A percentile compares a stretch with the other conserved stretches of the same genome.
phyloP scores from a whole-genome alignment of 495 filamentous ascomycete genomes.

The Copromyces sp. region DNA sequence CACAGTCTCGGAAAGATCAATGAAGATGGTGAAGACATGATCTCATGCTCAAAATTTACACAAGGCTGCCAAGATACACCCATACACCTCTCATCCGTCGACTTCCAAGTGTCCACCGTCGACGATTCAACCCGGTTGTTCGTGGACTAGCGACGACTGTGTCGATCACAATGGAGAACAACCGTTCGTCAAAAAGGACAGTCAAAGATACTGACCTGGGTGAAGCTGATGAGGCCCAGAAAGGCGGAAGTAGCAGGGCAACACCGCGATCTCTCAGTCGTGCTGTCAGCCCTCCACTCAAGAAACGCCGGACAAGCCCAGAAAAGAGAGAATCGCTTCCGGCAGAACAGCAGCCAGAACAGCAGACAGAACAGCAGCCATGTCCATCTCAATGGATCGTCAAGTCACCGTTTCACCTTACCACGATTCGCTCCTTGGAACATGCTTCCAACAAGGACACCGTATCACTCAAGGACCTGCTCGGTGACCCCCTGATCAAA shows the following conservation, averaged over 20 bases:
- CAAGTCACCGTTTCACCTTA: slow-evolving; percentile 66
- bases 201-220: neutral
- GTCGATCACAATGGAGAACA: neutral
- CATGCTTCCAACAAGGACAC: slow-evolving; percentile 54
- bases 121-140: neutral
- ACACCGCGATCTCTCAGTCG: slow-evolving; percentile 22
- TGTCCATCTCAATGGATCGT: neutral
- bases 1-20: neutral
- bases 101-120: neutral
- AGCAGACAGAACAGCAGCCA: neutral
- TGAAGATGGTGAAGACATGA: neutral
- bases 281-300: slow-evolving; percentile 32
- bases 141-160: neutral
- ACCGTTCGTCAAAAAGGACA: neutral
- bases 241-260: neutral
- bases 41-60: neutral
- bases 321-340: neutral
- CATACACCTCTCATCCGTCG: neutral
- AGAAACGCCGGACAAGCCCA: slow-evolving; percentile 17
- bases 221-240: neutral
- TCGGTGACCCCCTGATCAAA: slow-evolving; percentile 71
- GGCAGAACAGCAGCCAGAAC: neutral
- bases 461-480: slow-evolving; percentile 56
- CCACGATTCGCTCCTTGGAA: slow-evolving; percentile 56
- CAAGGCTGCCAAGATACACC: neutral